Evolutionary conservation across 2,329 filamentous ascomycete genomes (phyloP), one percentile per base, ranked within the genome.

Genomic region (Colletotrichum sp.): DNA sequence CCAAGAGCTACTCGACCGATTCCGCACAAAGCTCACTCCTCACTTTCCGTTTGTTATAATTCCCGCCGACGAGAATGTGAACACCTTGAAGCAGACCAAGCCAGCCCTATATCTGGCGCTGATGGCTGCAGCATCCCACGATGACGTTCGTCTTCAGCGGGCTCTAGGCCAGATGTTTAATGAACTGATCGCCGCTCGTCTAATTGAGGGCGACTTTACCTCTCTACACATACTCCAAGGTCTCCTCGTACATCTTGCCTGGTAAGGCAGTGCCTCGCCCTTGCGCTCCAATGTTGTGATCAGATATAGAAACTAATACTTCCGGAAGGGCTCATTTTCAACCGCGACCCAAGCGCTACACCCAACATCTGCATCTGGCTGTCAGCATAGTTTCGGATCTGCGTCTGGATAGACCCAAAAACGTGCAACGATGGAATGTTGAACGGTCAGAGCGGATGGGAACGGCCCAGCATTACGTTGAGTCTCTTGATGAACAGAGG

Each of bases 41-140:
- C 79, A 82, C 25, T 83, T 83, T 22, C 81, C 82, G 0, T 83
- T 85, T 64, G 78, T 84, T 39, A 69, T 81, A 15, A 68, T 84
- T 15, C 69, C 79, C 6, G 75, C 77, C 1, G 70, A 69, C 1
- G 27, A 78, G 1, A 75, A 78, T 2, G 71, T 82, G 9, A 74
- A 79, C 25, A 76, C 77, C 8, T 55, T 84, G 13, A 72, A 66
- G 3, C 77, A 77, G 15, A 76, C 79, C 7, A 80, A 78, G 36
- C 82, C 82, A 1, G 76, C 76, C 0, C 65, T 83, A 8, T 82
- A 79, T 49, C 78, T 84, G 12, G 83, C 82, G 6, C 64, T 83
- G n/a, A 79, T 84, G 8, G 78, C 81, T 8, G 80, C 81, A 3
- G 76, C 82, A 11, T 76, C 79, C 2, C 77, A 76, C 6, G 72